Base-by-base conservation (phyloP, 257 asterid genomes). In the Jasminum sambac region DNA sequence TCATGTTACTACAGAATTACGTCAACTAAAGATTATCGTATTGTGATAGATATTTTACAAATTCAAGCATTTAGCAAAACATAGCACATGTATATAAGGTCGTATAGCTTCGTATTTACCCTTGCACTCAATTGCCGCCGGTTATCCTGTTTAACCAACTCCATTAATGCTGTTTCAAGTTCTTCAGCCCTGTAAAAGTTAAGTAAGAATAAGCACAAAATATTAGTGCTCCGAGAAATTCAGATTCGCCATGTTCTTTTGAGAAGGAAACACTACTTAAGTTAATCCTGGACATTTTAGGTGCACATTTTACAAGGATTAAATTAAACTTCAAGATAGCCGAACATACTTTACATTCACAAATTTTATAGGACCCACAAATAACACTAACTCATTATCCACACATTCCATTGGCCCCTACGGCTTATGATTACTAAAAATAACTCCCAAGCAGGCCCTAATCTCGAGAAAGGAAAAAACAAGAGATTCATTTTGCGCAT, bases 71-170 rank as follows among this genome's bases (percentile, higher is more conserved):
- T 21, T 52, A 21, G 26, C 13, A 38, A 70, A 24, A 39, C 50
- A n/a, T 5, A n/a, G n/a, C n/a, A n/a, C n/a, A n/a, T n/a, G n/a
- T n/a, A n/a, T n/a, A n/a, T n/a, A 25, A 66, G 70, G 42, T 77
- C 21, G 64, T 42, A 68, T 61, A 68, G 67, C 36, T 71, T 70
- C 64, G 75, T 16, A 77, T 57, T 26, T 84, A 94, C 98, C 90
- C 79, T 87, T 64, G 98, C 97, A 78, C 97, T 87, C 84, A 94
- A 80, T 74, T 94, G 88, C 63, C 96, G 88, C 50, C 98, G 84
- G 72, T 94, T 95, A 80, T 95, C 98, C 84, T 89, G 98, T 77
- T 89, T 91, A 73, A 95, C 98, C 98, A 91, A 89, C 86, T 95
- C 99, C 93, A 95, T 89, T 41, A 95, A 66, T 70, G 99, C 96